Conservation (phyloP, 805 yeast genomes). For the Aciculoconidium aculeatum region DNA sequence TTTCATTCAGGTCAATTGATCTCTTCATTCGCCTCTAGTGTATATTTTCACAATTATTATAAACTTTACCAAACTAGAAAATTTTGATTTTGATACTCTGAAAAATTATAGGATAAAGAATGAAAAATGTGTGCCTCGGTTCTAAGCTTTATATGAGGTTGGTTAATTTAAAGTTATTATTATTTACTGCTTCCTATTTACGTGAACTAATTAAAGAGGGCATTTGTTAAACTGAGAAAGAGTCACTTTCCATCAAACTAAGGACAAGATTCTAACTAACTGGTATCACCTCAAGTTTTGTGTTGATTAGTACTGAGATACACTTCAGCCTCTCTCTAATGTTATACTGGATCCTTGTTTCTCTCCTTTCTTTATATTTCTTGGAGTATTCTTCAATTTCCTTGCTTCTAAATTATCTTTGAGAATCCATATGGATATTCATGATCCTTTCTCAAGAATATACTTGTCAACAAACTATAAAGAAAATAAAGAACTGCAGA, state of each 20-base stretch:
- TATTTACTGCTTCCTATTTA: no score
- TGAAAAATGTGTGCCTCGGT: no score
- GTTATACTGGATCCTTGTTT: no score
- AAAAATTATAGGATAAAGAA: neutral
- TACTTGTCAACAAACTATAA: constrained; percentile 39
- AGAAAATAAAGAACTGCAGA: constrained; percentile 27
- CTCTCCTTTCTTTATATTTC: no score
- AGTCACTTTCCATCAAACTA: no score
- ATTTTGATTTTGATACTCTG: neutral
- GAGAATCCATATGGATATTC: constrained; percentile 41
- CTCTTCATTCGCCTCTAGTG: constrained; percentile 2
- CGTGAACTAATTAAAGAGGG: no score
- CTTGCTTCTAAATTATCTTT: constrained; percentile 20
- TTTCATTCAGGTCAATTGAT: neutral
- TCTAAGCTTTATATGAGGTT: no score
- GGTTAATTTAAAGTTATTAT: no score
- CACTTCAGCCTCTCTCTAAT: neutral
- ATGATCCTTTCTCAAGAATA: constrained; percentile 41
- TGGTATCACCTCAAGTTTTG: neutral
- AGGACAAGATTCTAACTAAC: neutral
- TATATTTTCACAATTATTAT: neutral
- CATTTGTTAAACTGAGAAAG: no score
- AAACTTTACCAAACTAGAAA: neutral
- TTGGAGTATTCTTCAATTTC: no score
- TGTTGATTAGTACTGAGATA: neutral